Evolutionary conservation across 108 stramenopile species (phyloP), one percentile per base, ranked within the genome.

Genomic region (Skeletonema tropicum): DNA sequence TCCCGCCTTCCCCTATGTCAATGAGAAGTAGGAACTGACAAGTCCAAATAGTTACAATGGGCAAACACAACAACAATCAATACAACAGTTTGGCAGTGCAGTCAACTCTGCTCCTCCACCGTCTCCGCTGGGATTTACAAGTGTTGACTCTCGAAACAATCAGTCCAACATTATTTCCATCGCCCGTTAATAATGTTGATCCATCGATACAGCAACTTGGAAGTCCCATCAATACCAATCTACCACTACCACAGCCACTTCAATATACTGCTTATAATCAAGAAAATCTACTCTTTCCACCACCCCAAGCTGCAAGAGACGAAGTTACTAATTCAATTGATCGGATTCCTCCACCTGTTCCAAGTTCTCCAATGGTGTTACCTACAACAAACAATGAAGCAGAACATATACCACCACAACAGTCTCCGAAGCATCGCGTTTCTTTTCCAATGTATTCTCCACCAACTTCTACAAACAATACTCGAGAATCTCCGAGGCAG

Each of bases 371-470:
- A 11, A n/a, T n/a, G 42, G 15, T n/a, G 15, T 45, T 45, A n/a
- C 15, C 42, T 45, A n/a, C 15, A 45, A 3, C 42, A 45, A n/a
- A 45, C 42, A 5, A n/a, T 15, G 15, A n/a, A 9, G 0, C 36
- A 15, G 13, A 14, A 15, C 41, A 42, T 11, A n/a, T 45, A 12
- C 52, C 3, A 9, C 52, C 19, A 21, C 52, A 55, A 2, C 52
- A 55, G 7, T 23, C 23, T n/a, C n/a, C 5, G 52, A 15, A 55
- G 52, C 52, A 55, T 21, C 52, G 23, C 23, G 52, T 55, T 55
- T 25, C 23, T 23, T 55, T 55, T 55, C 52, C 52, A 55, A 25
- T 55, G 52, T 55, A 23, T 10, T 55, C 52, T 55, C 52, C 52
- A 21, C 19, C 52, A 55, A 23, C 25, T 21, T 1, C 19, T 8